Percentiles rank a stretch among this genome's conserved stretches.
Evolutionary conservation across 495 filamentous ascomycete genomes (phyloP).

Genomic region (Penicillium nucicola): DNA sequence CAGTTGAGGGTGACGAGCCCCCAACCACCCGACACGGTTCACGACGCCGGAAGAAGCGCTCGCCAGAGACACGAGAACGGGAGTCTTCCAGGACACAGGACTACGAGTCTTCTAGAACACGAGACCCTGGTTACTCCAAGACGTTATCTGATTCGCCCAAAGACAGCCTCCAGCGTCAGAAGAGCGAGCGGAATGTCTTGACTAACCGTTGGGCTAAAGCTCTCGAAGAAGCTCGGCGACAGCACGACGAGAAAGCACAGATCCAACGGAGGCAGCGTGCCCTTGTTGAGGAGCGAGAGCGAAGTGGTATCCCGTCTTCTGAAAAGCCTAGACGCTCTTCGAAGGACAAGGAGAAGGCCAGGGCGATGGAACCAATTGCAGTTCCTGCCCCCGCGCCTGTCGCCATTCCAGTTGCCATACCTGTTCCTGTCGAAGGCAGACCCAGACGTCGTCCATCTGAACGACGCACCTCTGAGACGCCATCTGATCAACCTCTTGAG

Average conservation of each 20-base stretch:
- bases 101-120: constrained; percentile 6
- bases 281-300: constrained; percentile 19
- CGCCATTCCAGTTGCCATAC: too few species aligned
- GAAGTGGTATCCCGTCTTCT: constrained; percentile 10
- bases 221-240: constrained; percentile 36
- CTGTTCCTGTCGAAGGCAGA: constrained; percentile 7
- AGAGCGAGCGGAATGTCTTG: constrained; percentile 33
- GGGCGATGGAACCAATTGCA: neutral
- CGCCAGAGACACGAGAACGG: constrained; percentile 28
- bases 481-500: constrained; percentile 4
- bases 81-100: constrained; percentile 17
- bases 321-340: constrained; percentile 16
- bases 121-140: constrained; percentile 35
- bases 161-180: constrained; percentile 29
- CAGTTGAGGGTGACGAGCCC: constrained; percentile 9
- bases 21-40: constrained; percentile 12
- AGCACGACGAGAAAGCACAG: constrained; percentile 35
- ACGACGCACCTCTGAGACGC: constrained; percentile 23
- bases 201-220: constrained; percentile 41
- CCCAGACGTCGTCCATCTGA: constrained; percentile 28
- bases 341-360: constrained; percentile 12
- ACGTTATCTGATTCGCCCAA: constrained; percentile 36
- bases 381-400: too few species aligned
- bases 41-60: constrained; percentile 32
- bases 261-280: constrained; percentile 13